phyloP scores from a whole-genome alignment of 2,329 filamentous ascomycete genomes.

The Colletotrichum orchidophilum region DNA sequence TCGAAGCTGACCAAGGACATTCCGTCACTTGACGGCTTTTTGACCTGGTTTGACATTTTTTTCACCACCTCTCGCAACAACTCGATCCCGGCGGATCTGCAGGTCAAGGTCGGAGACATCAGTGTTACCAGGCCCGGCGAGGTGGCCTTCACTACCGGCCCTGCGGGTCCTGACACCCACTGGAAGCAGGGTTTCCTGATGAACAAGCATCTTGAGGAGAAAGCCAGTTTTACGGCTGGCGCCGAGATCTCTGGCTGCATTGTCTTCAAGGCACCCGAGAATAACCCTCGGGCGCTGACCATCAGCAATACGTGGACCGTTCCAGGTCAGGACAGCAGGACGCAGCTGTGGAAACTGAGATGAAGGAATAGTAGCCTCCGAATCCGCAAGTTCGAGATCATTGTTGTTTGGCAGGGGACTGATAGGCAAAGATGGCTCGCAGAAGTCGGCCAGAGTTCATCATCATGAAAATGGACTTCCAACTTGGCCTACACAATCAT shows the following conservation, averaged over 20 bases:
- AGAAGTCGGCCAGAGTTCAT: not conserved
- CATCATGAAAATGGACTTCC: not conserved
- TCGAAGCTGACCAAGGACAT: slow-evolving; percentile 69
- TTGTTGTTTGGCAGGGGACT: too few species aligned
- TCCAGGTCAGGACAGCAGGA: slow-evolving; percentile 50
- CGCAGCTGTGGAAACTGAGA: slow-evolving; percentile 62
- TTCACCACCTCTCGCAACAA: slow-evolving; percentile 73
- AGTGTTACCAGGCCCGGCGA: slow-evolving; percentile 64
- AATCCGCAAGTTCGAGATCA: not conserved
- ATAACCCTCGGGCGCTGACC: slow-evolving; percentile 74
- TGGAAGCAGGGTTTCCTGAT: slow-evolving; percentile 88
- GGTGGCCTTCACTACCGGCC: slow-evolving; percentile 90
- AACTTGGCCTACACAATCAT: not conserved
- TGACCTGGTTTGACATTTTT: slow-evolving; percentile 95
- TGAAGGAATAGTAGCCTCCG: slow-evolving; percentile 37
- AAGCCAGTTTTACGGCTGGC: slow-evolving; percentile 59
- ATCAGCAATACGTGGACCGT: slow-evolving; percentile 71
- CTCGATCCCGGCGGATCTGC: slow-evolving; percentile 54
- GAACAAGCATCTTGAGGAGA: slow-evolving; percentile 65
- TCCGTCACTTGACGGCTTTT: slow-evolving; percentile 82
- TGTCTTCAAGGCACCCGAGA: slow-evolving; percentile 74
- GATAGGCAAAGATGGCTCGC: not conserved
- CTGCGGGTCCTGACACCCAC: slow-evolving; percentile 80
- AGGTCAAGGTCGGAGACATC: slow-evolving; percentile 72
- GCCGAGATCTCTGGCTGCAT: slow-evolving; percentile 73